Base-by-base conservation (phyloP, 2,329 filamentous ascomycete species). In the Scytalidium lignicola region DNA sequence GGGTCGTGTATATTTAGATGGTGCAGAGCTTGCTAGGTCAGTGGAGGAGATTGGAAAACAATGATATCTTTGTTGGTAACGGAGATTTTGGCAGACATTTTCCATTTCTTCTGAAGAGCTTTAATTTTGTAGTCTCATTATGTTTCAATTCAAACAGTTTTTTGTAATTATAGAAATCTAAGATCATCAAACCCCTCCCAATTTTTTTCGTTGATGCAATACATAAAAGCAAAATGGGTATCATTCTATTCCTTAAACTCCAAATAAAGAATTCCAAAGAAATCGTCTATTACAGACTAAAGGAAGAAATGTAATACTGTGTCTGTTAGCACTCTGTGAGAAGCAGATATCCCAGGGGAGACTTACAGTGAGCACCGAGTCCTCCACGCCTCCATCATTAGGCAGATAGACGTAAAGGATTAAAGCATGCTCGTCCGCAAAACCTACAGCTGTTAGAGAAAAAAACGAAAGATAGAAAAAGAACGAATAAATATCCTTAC, bases 391-490 rank as follows among this genome's bases (percentile, higher is more conserved):
- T 60, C 85, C 83, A 50, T 90, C 86, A 57, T 83, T 80, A 13
- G 85, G 78, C 26, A 93, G 75, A 59, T 90, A 93, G 2, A 93
- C 89, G 62, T 93, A 93, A 21, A 93, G 71, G 39, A 93, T 89
- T 54, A 95, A 67, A 2, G 88, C 88, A 65, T 90, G 84, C 47
- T 88, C 86, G 61, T 93, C 77, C 37, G 83, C 83, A 66, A 95
- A 90, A 64, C 76, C 75, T 79, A 41, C 5, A 47, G 23, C 54
- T 43, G 56, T 65, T 41, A 64, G 49, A 43, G 18, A 23, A 3
- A 23, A n/a, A 17, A 17, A 39, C 29, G 15, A 21, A 10, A 47
- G 13, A 37, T 37, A 13, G 15, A 10, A 10, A 26, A 26, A 28
- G 40, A 62, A 17, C n/a, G n/a, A n/a, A n/a, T n/a, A n/a, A n/a